Percentiles rank a stretch among this genome's conserved stretches.
These are phyloP conservation scores for Chenopodium formosanum DNA, from an alignment of 148 eudicot genomes.

Conservation along the genomic window DNA sequence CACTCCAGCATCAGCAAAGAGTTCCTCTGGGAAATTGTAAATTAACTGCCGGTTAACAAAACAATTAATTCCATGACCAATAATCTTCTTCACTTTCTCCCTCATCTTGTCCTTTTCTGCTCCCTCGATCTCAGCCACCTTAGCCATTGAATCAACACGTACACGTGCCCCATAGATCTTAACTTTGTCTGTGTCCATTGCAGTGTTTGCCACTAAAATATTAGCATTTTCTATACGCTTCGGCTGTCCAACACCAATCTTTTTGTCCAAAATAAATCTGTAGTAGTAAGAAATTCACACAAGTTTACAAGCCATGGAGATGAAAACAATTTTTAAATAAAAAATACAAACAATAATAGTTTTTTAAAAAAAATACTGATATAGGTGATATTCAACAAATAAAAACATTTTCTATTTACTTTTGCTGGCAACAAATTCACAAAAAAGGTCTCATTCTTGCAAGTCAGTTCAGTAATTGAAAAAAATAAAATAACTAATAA, in stretches of 20 bases:
- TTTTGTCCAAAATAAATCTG: slow-evolving; percentile 96
- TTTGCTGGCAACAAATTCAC: background rate
- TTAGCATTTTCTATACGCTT: slow-evolving; percentile 97
- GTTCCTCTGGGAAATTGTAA: slow-evolving; percentile 97
- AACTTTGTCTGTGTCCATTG: slow-evolving; percentile 99
- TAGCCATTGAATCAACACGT: slow-evolving; percentile 98
- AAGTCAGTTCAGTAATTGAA: background rate
- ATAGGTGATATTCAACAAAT: background rate
- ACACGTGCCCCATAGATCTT: slow-evolving; percentile 98
- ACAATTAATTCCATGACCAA: slow-evolving; percentile 91
- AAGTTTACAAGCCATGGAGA: background rate
- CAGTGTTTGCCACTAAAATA: slow-evolving; percentile 96
- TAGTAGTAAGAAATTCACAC: slow-evolving; percentile 9
- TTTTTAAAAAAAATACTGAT: background rate
- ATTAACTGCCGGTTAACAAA: slow-evolving; percentile 90
- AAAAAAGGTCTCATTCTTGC: background rate
- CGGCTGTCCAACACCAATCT: slow-evolving; percentile 97
- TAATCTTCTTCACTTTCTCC: slow-evolving; percentile 91
- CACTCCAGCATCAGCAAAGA: slow-evolving; percentile 97
- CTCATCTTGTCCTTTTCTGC: slow-evolving; percentile 99
- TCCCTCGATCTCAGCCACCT: slow-evolving; percentile 92
- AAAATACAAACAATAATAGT: background rate
- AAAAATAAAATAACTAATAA: background rate
- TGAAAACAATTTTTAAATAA: background rate
- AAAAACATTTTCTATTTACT: background rate